Conservation (phyloP, 805 yeast species). For the Candida quercuum region DNA sequence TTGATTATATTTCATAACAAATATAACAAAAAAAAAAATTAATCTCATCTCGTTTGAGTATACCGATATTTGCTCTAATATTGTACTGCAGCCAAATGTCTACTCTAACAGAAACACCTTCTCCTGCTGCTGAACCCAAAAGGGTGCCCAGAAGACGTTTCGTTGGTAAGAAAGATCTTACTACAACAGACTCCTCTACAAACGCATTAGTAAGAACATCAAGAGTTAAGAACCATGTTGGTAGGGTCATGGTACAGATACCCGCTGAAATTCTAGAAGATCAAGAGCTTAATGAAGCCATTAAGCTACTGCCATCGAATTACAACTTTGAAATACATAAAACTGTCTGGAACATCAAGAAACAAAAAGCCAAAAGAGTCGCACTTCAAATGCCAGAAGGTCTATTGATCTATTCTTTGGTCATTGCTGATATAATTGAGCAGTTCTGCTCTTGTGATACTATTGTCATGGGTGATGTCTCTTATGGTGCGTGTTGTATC, state of each 20-base stretch:
- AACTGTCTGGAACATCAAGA: slow-evolving; percentile 87
- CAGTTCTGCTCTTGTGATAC: slow-evolving; percentile 87
- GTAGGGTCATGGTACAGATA: slow-evolving; percentile 74
- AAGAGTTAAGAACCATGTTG: slow-evolving; percentile 32
- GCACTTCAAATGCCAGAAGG: slow-evolving; percentile 99
- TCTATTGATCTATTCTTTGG: slow-evolving; percentile 75
- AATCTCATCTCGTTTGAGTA: too few species aligned
- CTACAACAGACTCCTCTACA: slow-evolving; percentile 8
- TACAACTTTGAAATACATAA: slow-evolving; percentile 95
- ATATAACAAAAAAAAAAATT: too few species aligned
- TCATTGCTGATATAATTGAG: slow-evolving; percentile 87
- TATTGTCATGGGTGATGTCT: slow-evolving; percentile 96
- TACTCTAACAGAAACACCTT: not conserved
- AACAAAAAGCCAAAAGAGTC: slow-evolving; percentile 70
- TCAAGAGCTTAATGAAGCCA: slow-evolving; percentile 77
- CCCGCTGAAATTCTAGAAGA: slow-evolving; percentile 83
- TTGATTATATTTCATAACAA: too few species aligned
- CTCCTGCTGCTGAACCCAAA: slow-evolving; percentile 8
- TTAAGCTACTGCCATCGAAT: slow-evolving; percentile 76
- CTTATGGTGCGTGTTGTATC: slow-evolving; percentile 97
- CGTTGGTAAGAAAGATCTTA: slow-evolving; percentile 43
- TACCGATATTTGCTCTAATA: too few species aligned
- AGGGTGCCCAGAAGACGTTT: slow-evolving; percentile 48
- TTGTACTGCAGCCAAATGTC: too few species aligned
- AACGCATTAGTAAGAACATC: slow-evolving; percentile 21